phyloP scores from a whole-genome alignment of 805 yeast species.

The Yamadazyma takamatsuzukensis region DNA sequence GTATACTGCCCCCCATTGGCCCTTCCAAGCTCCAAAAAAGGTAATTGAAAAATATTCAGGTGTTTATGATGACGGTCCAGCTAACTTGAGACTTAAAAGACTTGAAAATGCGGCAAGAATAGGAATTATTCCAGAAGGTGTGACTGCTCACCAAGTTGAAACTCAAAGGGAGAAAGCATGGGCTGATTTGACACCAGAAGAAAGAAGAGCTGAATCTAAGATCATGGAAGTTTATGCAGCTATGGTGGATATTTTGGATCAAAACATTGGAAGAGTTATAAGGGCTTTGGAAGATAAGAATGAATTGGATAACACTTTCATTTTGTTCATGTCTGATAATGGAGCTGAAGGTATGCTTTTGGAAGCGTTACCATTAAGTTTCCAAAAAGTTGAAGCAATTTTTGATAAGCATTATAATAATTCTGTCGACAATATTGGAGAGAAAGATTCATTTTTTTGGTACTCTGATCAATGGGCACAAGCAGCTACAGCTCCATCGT shows the following conservation, averaged over 20 bases:
- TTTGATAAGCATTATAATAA: slow-evolving; percentile 40
- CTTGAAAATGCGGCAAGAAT: slow-evolving; percentile 35
- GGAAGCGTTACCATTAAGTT: slow-evolving; percentile 46
- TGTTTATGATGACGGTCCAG: slow-evolving; percentile 47
- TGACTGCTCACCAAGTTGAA: slow-evolving; percentile 42
- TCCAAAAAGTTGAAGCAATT: slow-evolving; percentile 1
- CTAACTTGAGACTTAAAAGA: slow-evolving; percentile 35
- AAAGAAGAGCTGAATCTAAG: slow-evolving; percentile 33
- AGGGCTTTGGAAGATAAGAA: slow-evolving; percentile 37
- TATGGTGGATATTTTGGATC: slow-evolving; percentile 56
- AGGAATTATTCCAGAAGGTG: slow-evolving; percentile 45
- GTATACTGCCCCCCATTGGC: slow-evolving; percentile 68
- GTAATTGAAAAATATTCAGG: slow-evolving; percentile 47
- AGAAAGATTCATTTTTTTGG: slow-evolving; percentile 44
- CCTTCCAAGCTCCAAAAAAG: slow-evolving; percentile 55
- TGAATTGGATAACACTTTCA: slow-evolving; percentile 51
- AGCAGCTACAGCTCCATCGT: slow-evolving; percentile 56
- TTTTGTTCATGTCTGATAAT: slow-evolving; percentile 60
- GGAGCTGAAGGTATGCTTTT: slow-evolving; percentile 62
- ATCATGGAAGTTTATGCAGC: slow-evolving; percentile 62
- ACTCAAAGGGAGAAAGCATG: slow-evolving; percentile 42
- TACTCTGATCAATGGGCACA: slow-evolving; percentile 61
- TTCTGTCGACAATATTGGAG: slow-evolving; percentile 45
- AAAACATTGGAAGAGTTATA: slow-evolving; percentile 48
- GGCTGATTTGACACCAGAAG: slow-evolving; percentile 38